A percentile compares a stretch with the other conserved stretches of the same genome.
These are phyloP conservation scores for Gloeopeniophorella convolvens DNA, from an alignment of 768 basidiomycete genomes.

Conservation along the genomic window DNA sequence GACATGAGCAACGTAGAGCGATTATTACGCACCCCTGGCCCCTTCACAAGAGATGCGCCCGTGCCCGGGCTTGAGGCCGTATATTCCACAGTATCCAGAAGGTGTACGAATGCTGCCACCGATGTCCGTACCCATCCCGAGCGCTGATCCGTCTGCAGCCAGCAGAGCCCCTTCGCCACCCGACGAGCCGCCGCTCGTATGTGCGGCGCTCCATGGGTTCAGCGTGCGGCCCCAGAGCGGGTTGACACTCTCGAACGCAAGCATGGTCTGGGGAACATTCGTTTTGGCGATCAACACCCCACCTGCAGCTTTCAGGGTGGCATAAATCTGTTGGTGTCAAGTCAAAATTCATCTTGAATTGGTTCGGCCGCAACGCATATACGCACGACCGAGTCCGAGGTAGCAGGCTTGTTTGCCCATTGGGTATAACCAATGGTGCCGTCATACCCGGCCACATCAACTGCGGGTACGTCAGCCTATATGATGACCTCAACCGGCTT, in stretches of 20 bases:
- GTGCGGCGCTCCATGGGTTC: constrained; percentile 50
- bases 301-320: constrained; percentile 54
- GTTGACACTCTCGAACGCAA: constrained; percentile 75
- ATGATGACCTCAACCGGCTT: no score
- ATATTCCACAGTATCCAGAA: constrained; percentile 68
- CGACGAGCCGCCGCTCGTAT: constrained; percentile 21
- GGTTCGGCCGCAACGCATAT: neutral
- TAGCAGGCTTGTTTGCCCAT: constrained; percentile 57
- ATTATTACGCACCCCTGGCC: constrained; percentile 31
- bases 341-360: neutral
- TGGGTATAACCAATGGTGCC: constrained; percentile 59
- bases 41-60: constrained; percentile 51
- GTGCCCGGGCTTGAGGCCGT: constrained; percentile 62
- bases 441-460: constrained; percentile 57
- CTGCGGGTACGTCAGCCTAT: constrained; percentile 29
- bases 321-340: constrained; percentile 41
- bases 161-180: constrained; percentile 61
- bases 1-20: neutral
- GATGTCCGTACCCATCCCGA: constrained; percentile 77
- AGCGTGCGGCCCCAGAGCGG: constrained; percentile 68
- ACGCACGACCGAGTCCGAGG: constrained; percentile 56
- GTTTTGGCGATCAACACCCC: constrained; percentile 84
- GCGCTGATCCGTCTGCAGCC: constrained; percentile 65
- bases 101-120: no score
- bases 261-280: constrained; percentile 86